phyloP scores from a whole-genome alignment of 2,329 filamentous ascomycete genomes.

The Cytospora piceicola region DNA sequence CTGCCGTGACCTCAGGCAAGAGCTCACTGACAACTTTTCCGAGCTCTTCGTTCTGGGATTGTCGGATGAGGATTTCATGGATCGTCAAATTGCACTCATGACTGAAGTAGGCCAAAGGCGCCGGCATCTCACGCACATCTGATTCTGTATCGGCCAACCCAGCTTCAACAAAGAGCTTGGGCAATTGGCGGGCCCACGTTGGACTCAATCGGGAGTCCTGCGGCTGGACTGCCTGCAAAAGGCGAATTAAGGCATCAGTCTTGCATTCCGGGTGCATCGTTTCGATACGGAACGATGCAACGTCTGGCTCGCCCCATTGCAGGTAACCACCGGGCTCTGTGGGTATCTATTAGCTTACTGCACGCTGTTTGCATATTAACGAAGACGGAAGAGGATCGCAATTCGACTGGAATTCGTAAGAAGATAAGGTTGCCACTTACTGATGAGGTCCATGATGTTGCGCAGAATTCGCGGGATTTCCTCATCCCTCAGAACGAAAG shows the following conservation, averaged over 20 bases:
- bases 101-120: slow-evolving; percentile 2
- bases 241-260: not conserved
- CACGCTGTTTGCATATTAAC: too few species aligned
- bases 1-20: not conserved
- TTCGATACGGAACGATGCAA: not conserved
- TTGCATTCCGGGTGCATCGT: not conserved
- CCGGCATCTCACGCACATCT: not conserved
- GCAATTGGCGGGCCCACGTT: not conserved
- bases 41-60: slow-evolving; percentile 7
- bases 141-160: not conserved
- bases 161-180: not conserved
- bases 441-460: too few species aligned
- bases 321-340: slow-evolving; percentile 12
- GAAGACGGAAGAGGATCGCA: too few species aligned
- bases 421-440: too few species aligned
- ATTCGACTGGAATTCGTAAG: too few species aligned
- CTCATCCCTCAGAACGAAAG: slow-evolving; percentile 29
- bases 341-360: too few species aligned
- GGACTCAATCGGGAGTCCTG: slow-evolving; percentile 8
- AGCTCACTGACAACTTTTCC: not conserved
- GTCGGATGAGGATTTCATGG: not conserved
- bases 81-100: slow-evolving; percentile 10
- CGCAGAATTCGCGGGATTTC: slow-evolving; percentile 18
- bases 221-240: not conserved
- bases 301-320: slow-evolving; percentile 16